Evolutionary conservation across 331 rosid genomes (phyloP), one percentile per base, ranked within the genome.

Genomic region (Malus hybrid): DNA sequence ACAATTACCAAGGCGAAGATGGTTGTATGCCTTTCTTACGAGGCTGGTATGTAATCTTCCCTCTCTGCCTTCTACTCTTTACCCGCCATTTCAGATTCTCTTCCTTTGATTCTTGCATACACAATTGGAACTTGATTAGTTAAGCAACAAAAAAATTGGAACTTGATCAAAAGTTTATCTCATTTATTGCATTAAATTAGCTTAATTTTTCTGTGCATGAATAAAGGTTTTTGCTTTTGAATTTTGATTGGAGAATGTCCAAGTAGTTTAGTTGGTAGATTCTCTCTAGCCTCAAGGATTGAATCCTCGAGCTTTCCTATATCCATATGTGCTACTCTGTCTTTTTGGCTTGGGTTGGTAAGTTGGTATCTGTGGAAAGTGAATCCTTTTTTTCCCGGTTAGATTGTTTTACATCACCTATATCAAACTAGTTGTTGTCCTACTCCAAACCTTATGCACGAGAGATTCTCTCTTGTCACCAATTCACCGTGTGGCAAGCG

Each of bases 31-130:
- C 97, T 0, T 85, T 90, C 81, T 79, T 93, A 14, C 85, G 71
- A 28, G 97, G 96, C 90, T 93, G 98, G 96, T 91, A 81, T 16
- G 87, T 48, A 2, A 48, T 5, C 14, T 56, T 10, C 63, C 13
- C 2, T 20, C 19, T 13, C 4, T 34, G 42, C 42, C 34, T 3
- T 33, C 20, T 28, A 28, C 24, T 31, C 44, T 16, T 6, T 64
- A 62, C 66, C 66, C 20, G 33, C 66, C 11, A 62, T 62, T 32
- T 31, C 69, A 31, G 46, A 31, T 32, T 64, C 69, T 18, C 69
- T 31, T 64, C 44, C 69, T 12, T 32, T 64, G 46, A 8, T 16
- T 20, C 50, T 66, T 66, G 14, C 48, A 3, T 10, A 12, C 65
- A 56, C 9, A 56, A 56, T 56, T 56, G 27, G 61, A 63, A 29